Percentiles rank a stretch among this genome's conserved stretches.
Conservation (phyloP, 2,329 filamentous ascomycete species). For the Thelonectria olida region DNA sequence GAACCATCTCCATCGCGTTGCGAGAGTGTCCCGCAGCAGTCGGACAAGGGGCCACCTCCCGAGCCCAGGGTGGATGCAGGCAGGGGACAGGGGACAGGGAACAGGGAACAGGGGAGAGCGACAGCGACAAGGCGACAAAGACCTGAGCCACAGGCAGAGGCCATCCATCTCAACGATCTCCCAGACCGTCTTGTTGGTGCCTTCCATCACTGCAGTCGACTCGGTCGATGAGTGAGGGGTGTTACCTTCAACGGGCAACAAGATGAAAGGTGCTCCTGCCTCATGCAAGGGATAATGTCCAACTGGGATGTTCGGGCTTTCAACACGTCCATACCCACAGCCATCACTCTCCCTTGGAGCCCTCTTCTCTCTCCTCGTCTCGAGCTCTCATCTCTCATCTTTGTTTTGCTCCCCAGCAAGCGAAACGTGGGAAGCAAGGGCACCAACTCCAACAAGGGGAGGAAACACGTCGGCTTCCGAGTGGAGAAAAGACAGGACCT, state of each 20-base stretch:
- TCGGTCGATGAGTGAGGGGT: conserved; percentile 21
- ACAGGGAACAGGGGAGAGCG: not conserved
- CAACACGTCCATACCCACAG: not conserved
- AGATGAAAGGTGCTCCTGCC: not conserved
- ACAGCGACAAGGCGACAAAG: conserved; percentile 1
- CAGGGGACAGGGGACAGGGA: not conserved
- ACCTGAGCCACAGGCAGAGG: conserved; percentile 16
- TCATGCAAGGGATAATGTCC: too few relatives aligned
- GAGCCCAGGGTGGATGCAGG: not conserved
- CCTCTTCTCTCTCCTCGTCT: not conserved
- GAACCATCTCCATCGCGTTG: not conserved
- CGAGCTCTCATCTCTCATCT: not conserved
- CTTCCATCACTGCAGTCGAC: not conserved
- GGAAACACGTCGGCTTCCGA: not conserved
- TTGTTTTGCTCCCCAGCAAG: not conserved
- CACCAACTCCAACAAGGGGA: not conserved
- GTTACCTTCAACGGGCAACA: not conserved
- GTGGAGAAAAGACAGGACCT: not conserved
- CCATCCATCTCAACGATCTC: conserved; percentile 33
- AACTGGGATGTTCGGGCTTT: too few relatives aligned
- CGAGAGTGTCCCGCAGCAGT: not conserved
- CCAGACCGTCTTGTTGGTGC: conserved; percentile 18
- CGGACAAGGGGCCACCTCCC: not conserved
- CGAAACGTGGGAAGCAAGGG: not conserved
- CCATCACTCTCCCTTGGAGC: not conserved